Percentiles rank a stretch among this genome's conserved stretches.
These are phyloP conservation scores for Diplodia intermedia DNA, from an alignment of 2,329 filamentous ascomycete genomes.

Conservation along the genomic window DNA sequence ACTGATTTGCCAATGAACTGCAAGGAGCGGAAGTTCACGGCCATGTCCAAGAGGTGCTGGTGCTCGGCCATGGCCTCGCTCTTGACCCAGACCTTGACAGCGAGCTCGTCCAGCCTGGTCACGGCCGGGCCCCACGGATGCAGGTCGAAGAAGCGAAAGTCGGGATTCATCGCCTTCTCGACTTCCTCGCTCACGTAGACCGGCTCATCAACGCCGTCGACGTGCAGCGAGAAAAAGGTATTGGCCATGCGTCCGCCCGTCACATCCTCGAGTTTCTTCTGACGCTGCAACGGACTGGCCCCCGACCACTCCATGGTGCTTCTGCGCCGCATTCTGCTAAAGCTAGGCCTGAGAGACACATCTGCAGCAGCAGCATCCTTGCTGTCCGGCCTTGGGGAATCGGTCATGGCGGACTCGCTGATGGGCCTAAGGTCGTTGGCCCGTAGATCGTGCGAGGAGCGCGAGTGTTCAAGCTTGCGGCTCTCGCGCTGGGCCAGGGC, in stretches of 20 bases:
- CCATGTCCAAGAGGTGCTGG: constrained; percentile 74
- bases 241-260: constrained; percentile 78
- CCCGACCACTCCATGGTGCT: constrained; percentile 70
- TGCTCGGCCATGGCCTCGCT: constrained; percentile 60
- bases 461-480: constrained; percentile 61
- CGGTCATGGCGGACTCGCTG: constrained; percentile 32
- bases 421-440: constrained; percentile 42
- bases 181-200: constrained; percentile 89
- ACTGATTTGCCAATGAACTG: constrained; percentile 76
- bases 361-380: constrained; percentile 39
- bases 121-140: constrained; percentile 66
- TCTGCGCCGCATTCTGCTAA: constrained; percentile 57
- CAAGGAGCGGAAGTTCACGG: constrained; percentile 72
- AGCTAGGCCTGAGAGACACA: constrained; percentile 42
- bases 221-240: constrained; percentile 86
- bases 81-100: constrained; percentile 76
- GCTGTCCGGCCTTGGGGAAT: constrained; percentile 37
- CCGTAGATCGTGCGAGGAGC: constrained; percentile 64
- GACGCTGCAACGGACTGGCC: constrained; percentile 65
- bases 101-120: constrained; percentile 70
- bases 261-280: constrained; percentile 77
- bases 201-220: constrained; percentile 62
- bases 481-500: constrained; percentile 61
- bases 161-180: constrained; percentile 85
- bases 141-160: constrained; percentile 85